These are phyloP conservation scores for Aspergillus pseudoviridinutans DNA, from an alignment of 2,329 filamentous ascomycete species.

Conservation along the genomic window DNA sequence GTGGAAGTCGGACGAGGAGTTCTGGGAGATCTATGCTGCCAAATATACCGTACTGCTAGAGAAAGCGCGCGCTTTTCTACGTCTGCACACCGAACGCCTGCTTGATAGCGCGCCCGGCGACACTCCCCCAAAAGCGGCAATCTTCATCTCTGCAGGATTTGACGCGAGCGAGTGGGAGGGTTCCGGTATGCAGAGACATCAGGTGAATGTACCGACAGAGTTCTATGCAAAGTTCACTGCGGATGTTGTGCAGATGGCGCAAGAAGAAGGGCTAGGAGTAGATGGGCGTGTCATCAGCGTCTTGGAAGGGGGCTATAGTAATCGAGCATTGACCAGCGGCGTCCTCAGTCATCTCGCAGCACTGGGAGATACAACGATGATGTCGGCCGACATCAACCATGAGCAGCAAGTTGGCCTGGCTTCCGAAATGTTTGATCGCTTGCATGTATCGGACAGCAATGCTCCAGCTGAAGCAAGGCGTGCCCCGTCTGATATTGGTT, in stretches of 20 bases:
- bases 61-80: conserved; percentile 76
- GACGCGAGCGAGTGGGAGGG: conserved; percentile 96
- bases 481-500: conserved; percentile 34
- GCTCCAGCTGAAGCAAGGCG: conserved; percentile 1
- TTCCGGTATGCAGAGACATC: conserved; percentile 88
- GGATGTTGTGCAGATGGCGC: conserved; percentile 76
- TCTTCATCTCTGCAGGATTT: conserved; percentile 94
- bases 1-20: conserved; percentile 78
- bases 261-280: conserved; percentile 71
- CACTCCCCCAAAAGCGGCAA: conserved; percentile 70
- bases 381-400: conserved; percentile 25
- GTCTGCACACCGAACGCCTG: conserved; percentile 64
- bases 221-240: conserved; percentile 91
- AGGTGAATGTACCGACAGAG: conserved; percentile 91
- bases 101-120: conserved; percentile 50
- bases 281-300: conserved; percentile 89
- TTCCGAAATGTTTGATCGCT: conserved; percentile 54
- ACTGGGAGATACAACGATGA: conserved; percentile 53
- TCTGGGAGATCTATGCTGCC: conserved; percentile 81
- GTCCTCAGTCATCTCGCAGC: conserved; percentile 87
- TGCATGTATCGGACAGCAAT: conserved; percentile 19
- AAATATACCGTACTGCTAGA: conserved; percentile 74
- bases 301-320: conserved; percentile 92
- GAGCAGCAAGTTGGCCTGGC: conserved; percentile 42
- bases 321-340: conserved; percentile 82